Evolutionary conservation across 352 stramenopile species (phyloP).

Genomic region (Nothophytophthora sp.): DNA sequence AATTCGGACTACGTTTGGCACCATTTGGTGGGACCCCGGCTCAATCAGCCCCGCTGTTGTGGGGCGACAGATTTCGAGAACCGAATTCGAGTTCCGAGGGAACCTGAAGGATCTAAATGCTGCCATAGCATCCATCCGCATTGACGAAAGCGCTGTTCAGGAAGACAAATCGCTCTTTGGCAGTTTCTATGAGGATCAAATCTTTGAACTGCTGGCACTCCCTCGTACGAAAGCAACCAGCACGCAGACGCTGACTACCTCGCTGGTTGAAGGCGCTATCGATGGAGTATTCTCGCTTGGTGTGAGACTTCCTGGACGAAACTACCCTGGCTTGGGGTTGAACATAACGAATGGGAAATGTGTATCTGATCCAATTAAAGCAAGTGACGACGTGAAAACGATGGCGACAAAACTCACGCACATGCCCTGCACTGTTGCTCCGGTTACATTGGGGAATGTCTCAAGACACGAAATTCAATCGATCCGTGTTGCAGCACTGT

Average conservation of each 20-base stretch:
- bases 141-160: slow-evolving; percentile 12
- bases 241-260: neutral
- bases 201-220: neutral
- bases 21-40: slow-evolving; percentile 12
- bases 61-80: slow-evolving; percentile 8
- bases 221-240: neutral
- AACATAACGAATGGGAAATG: neutral
- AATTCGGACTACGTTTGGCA: slow-evolving; percentile 11
- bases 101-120: slow-evolving; percentile 13
- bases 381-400: neutral
- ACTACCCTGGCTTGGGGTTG: neutral
- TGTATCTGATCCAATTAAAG: neutral
- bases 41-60: slow-evolving; percentile 6
- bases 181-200: slow-evolving; percentile 1
- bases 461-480: neutral
- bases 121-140: slow-evolving; percentile 9
- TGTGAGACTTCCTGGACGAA: neutral
- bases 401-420: neutral
- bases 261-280: neutral
- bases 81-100: slow-evolving; percentile 9
- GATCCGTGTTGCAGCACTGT: neutral
- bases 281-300: neutral
- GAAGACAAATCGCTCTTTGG: neutral
- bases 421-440: neutral
- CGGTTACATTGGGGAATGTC: neutral